Base-by-base conservation (phyloP, 345 rosid species). In the Atalantia buxifolia region DNA sequence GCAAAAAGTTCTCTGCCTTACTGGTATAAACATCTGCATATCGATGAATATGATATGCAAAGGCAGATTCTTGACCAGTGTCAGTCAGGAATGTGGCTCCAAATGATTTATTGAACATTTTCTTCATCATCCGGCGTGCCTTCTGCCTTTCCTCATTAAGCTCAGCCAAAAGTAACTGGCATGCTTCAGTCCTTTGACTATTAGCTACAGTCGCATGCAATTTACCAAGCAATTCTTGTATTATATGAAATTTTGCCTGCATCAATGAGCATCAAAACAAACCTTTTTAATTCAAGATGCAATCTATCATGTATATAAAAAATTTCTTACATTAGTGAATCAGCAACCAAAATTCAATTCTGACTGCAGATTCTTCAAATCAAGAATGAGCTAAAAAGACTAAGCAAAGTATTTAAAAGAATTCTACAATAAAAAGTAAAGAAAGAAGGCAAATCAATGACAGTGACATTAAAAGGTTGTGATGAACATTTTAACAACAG, bases 41-140 rank as follows among this genome's bases (percentile, higher is more conserved):
- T 66, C 84, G 98, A 86, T 94, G 98, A 74, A 96, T 96, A 88
- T 96, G 94, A 87, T 92, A 96, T 7, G 99, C 85, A 87, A 96
- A 92, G 18, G 97, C 97, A 76, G 98, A 95, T 84, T 95, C 97
- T 84, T 95, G 98, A 79, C 94, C 95, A 27, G 90, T 93, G 81
- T 91, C 97, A 24, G 97, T 92, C 19, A 96, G 92, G 79, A 93
- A 93, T 50, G 99, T 96, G 63, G 99, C 98, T 78, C 99, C 99
- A 75, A 96, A 93, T n/a, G 95, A 93, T 78, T 80, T 82, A 80
- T 92, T 96, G 87, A 96, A 92, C 98, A 96, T 92, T 74, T 79
- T 81, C 85, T 92, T 96, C 99, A 96, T 93, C 12, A 57, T 76
- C 65, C 71, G 74, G 36, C 97, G 82, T n/a, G 93, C 89, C 83